Percentiles rank a stretch among this genome's conserved stretches.
phyloP scores from a whole-genome alignment of 345 rosid species.

The Triadica sebifera region DNA sequence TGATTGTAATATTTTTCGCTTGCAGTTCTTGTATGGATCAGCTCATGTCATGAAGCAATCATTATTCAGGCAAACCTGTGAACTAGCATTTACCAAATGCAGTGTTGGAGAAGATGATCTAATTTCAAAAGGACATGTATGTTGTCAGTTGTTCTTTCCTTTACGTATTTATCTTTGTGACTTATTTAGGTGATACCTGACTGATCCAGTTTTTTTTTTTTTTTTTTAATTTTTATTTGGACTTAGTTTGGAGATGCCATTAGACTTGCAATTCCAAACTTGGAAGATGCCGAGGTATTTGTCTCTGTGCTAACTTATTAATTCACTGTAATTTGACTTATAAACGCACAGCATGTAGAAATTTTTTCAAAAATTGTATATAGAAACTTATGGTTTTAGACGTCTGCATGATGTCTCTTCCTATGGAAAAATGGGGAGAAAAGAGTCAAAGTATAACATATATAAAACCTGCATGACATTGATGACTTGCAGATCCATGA shows the following conservation, averaged over 20 bases:
- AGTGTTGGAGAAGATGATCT: conserved; percentile 42
- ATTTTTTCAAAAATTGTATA: too few species aligned
- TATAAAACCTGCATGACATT: background rate
- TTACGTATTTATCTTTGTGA: background rate
- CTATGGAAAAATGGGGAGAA: background rate
- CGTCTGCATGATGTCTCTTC: background rate
- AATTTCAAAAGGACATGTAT: conserved; percentile 64
- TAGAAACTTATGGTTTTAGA: too few species aligned
- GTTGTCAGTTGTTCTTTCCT: conserved; percentile 1
- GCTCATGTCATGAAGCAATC: conserved; percentile 70
- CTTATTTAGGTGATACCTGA: conserved; percentile 13
- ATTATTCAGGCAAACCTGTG: conserved; percentile 63
- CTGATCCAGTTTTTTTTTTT: conserved; percentile 13
- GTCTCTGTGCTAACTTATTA: background rate
- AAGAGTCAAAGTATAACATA: background rate
- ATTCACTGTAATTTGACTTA: background rate
- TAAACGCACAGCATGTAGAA: background rate
- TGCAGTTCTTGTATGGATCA: conserved; percentile 83
- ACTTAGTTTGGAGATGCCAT: conserved; percentile 61
- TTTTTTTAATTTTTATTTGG: conserved; percentile 13
- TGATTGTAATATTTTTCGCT: conserved; percentile 17
- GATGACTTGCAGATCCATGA: conserved; percentile 45
- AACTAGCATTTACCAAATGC: conserved; percentile 60
- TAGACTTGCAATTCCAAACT: conserved; percentile 49
- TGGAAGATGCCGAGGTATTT: conserved; percentile 58